Percentiles rank a stretch among this genome's conserved stretches.
Evolutionary conservation across 1,284 basidiomycete species (phyloP).

Genomic region (Cutaneotrichosporon cutaneum): DNA sequence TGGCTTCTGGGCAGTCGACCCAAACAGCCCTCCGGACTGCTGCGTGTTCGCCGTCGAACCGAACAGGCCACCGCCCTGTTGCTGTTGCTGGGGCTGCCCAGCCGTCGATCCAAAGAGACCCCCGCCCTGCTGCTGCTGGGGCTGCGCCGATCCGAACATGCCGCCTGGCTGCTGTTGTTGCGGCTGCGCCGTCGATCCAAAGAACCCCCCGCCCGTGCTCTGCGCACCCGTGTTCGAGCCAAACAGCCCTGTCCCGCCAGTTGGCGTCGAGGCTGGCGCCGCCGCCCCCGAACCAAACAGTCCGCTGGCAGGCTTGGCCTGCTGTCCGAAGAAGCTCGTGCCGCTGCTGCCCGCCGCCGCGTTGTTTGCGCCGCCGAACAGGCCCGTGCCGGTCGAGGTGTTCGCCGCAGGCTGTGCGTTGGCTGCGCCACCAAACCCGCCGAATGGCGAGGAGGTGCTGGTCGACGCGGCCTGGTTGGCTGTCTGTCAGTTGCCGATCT

Average conservation of each 20-base stretch:
- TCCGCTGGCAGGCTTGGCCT: slow-evolving; percentile 10
- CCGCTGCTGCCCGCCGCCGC: slow-evolving; percentile 6
- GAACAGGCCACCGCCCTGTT: slow-evolving; percentile 42
- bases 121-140: slow-evolving; percentile 41
- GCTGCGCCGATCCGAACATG: slow-evolving; percentile 43
- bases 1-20: slow-evolving; percentile 32
- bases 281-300: slow-evolving; percentile 28
- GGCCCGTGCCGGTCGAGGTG: neutral
- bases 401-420: slow-evolving; percentile 1
- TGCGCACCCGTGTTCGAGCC: slow-evolving; percentile 12
- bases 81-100: slow-evolving; percentile 29
- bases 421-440: slow-evolving; percentile 13
- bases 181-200: slow-evolving; percentile 32
- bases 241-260: slow-evolving; percentile 11
- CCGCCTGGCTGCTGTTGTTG: slow-evolving; percentile 59
- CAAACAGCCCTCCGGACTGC: slow-evolving; percentile 56
- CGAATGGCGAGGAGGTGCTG: slow-evolving; percentile 11
- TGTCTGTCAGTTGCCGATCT: slow-evolving; percentile 11
- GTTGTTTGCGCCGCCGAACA: slow-evolving; percentile 13
- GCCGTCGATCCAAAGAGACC: slow-evolving; percentile 44
- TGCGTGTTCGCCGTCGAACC: slow-evolving; percentile 32
- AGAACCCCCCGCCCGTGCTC: slow-evolving; percentile 21
- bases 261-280: slow-evolving; percentile 17
- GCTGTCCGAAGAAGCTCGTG: slow-evolving; percentile 16
- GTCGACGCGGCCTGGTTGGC: slow-evolving; percentile 20